Percentiles rank a stretch among this genome's conserved stretches.
Conservation (phyloP, 306 rosid genomes). For the Geum urbanum region DNA sequence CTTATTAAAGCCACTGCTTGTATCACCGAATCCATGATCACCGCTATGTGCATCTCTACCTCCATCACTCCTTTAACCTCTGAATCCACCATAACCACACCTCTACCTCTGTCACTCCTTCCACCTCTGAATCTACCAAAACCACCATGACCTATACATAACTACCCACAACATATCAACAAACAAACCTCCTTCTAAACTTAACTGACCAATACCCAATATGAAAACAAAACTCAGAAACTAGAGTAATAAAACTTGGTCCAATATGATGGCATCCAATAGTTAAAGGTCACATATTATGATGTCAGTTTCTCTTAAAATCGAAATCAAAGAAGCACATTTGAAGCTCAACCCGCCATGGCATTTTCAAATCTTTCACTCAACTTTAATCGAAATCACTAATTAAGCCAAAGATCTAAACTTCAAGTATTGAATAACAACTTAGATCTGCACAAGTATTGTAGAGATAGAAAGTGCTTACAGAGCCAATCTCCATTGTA, state of each 20-base stretch:
- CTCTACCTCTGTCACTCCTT: conserved; percentile 31
- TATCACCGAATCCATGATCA: conserved; percentile 32
- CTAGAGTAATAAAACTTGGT: no score
- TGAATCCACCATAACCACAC: conserved; percentile 19
- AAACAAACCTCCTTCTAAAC: not conserved
- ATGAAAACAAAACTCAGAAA: not conserved
- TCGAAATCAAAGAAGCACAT: not conserved
- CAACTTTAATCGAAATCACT: conserved; percentile 2
- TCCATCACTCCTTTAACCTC: conserved; percentile 43
- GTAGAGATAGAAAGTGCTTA: conserved; percentile 32
- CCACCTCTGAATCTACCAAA: conserved; percentile 43
- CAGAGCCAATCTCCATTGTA: conserved; percentile 94
- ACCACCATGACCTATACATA: conserved; percentile 40
- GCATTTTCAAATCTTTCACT: conserved; percentile 44
- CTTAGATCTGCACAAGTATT: not conserved
- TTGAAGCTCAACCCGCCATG: conserved; percentile 9
- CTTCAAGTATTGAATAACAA: not conserved
- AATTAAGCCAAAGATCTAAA: not conserved
- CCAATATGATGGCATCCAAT: no score
- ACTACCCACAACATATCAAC: not conserved
- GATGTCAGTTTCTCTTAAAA: not conserved
- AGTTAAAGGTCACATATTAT: no score
- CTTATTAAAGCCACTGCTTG: conserved; percentile 22
- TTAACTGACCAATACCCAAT: no score
- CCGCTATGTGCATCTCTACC: conserved; percentile 21